Percentiles rank a stretch among this genome's conserved stretches.
Evolutionary conservation across 2,329 filamentous ascomycete species (phyloP).

Genomic region (Dactylonectria estremocensis): DNA sequence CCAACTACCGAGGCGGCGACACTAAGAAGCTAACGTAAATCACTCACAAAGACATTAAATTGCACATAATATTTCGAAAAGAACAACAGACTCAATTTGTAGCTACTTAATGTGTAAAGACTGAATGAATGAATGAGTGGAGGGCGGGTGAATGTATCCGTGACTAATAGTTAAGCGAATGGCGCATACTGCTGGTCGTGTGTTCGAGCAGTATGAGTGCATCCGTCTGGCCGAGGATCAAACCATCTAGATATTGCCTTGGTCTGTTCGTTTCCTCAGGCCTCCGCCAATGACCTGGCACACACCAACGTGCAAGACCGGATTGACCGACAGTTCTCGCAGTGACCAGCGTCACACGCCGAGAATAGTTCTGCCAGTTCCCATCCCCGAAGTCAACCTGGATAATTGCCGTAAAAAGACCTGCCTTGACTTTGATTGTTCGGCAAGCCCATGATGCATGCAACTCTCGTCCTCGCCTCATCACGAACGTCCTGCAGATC

Average conservation of each 20-base stretch:
- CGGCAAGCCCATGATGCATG: slow-evolving; percentile 18
- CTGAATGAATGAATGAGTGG: slow-evolving; percentile 33
- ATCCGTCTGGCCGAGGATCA: slow-evolving; percentile 7
- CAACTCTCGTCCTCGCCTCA: slow-evolving; percentile 19
- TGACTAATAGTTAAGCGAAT: slow-evolving; percentile 18
- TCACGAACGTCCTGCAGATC: slow-evolving; percentile 14
- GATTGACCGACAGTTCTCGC: not conserved
- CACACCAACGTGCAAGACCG: not conserved
- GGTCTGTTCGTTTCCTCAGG: slow-evolving; percentile 4
- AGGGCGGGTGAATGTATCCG: slow-evolving; percentile 18
- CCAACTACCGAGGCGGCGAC: not conserved
- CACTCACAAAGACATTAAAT: not conserved
- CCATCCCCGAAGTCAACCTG: slow-evolving; percentile 20
- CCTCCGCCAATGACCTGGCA: not conserved
- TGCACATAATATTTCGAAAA: slow-evolving; percentile 12
- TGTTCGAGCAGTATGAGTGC: slow-evolving; percentile 17
- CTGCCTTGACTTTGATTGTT: slow-evolving; percentile 35
- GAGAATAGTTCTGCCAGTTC: not conserved
- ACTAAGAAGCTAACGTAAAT: not conserved
- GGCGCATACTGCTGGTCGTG: slow-evolving; percentile 20
- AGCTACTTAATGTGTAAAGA: slow-evolving; percentile 44
- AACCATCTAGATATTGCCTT: slow-evolving; percentile 1
- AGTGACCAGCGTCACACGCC: not conserved
- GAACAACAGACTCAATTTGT: slow-evolving; percentile 44
- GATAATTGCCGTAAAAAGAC: slow-evolving; percentile 26